These are phyloP conservation scores for Clitopilus hobsonii DNA, from an alignment of 768 basidiomycete genomes.

Conservation along the genomic window DNA sequence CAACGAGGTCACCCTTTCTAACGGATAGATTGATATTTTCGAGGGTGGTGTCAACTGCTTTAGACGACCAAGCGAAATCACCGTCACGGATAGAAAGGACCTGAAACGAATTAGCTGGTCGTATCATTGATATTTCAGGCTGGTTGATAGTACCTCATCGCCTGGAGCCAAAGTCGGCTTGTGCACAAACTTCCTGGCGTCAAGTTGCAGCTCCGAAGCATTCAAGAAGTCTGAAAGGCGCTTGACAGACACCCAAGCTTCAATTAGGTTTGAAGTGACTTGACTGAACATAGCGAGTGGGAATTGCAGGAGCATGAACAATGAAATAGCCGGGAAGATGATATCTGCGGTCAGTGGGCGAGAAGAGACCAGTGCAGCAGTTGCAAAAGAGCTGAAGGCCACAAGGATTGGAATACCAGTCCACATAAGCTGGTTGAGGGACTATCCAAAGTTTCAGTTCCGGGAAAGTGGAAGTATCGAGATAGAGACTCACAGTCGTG, in stretches of 20 bases:
- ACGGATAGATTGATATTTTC: slow-evolving; percentile 73
- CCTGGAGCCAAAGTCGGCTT: slow-evolving; percentile 41
- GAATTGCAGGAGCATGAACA: slow-evolving; percentile 86
- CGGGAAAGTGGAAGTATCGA: background rate
- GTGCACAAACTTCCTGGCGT: slow-evolving; percentile 58
- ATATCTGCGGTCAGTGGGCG: slow-evolving; percentile 81
- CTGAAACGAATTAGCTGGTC: slow-evolving; percentile 15
- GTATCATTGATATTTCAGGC: background rate
- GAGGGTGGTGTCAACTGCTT: slow-evolving; percentile 54
- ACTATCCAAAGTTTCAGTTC: slow-evolving; percentile 34
- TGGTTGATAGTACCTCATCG: slow-evolving; percentile 44
- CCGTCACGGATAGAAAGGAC: slow-evolving; percentile 69
- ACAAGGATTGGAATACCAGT: slow-evolving; percentile 68
- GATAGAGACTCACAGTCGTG: slow-evolving; percentile 41
- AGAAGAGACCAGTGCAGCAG: slow-evolving; percentile 55
- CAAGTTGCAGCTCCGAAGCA: slow-evolving; percentile 75
- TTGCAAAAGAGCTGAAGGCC: slow-evolving; percentile 79
- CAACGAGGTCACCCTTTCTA: slow-evolving; percentile 81
- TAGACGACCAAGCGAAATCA: slow-evolving; percentile 78
- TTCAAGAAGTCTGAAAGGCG: slow-evolving; percentile 74
- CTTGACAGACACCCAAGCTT: slow-evolving; percentile 78
- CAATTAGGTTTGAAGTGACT: slow-evolving; percentile 78
- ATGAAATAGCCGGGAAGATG: slow-evolving; percentile 93
- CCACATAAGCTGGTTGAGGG: slow-evolving; percentile 63
- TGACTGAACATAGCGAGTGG: slow-evolving; percentile 78